phyloP scores from a whole-genome alignment of 352 stramenopile species.

The Thalassiosira delicatula region DNA sequence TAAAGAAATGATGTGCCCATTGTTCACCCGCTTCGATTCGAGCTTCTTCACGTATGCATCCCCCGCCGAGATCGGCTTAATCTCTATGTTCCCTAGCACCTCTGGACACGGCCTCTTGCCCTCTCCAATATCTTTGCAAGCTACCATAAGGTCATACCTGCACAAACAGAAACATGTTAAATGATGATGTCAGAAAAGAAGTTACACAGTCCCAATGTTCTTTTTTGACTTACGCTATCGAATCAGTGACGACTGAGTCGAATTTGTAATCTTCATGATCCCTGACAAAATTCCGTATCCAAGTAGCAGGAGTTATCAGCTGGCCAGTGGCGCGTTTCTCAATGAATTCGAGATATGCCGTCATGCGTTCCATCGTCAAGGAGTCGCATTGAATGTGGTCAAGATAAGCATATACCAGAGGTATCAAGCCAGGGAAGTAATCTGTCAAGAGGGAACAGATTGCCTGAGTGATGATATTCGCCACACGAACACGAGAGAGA shows the following conservation, averaged over 20 bases:
- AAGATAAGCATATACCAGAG: too few relatives aligned
- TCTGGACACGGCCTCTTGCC: conserved; percentile 90
- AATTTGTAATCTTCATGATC: too few relatives aligned
- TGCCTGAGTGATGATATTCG: conserved; percentile 57
- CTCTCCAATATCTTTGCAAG: conserved; percentile 95
- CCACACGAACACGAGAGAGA: not conserved
- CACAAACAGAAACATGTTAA: conserved; percentile 2
- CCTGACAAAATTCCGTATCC: too few relatives aligned
- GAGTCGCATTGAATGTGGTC: too few relatives aligned
- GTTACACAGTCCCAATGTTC: too few relatives aligned
- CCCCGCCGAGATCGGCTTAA: conserved; percentile 90
- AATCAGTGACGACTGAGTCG: conserved; percentile 87
- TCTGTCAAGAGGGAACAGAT: too few relatives aligned
- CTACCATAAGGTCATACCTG: conserved; percentile 91
- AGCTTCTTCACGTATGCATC: conserved; percentile 92
- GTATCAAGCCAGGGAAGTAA: too few relatives aligned
- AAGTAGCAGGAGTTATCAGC: too few relatives aligned
- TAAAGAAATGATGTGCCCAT: conserved; percentile 72
- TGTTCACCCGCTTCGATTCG: conserved; percentile 87
- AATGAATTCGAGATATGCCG: too few relatives aligned
- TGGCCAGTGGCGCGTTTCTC: too few relatives aligned
- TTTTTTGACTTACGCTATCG: conserved; percentile 85
- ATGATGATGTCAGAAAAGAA: not conserved
- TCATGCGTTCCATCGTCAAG: too few relatives aligned
- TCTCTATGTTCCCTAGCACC: conserved; percentile 89